Percentiles rank a stretch among this genome's conserved stretches.
Conservation (phyloP, 192 early-diverging fungal species). For the Podila clonocystis region DNA sequence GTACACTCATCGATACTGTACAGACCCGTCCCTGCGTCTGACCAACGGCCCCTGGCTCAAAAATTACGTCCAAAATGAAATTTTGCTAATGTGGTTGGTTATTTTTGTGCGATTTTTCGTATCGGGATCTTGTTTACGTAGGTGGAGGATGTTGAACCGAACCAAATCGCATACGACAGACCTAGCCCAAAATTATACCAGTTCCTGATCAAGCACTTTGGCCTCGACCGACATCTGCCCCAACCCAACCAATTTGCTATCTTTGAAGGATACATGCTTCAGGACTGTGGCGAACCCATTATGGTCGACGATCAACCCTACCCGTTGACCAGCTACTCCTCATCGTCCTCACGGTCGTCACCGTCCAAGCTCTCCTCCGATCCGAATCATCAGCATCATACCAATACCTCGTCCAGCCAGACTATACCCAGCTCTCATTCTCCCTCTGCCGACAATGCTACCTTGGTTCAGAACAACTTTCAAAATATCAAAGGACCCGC, state of each 20-base stretch:
- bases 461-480: background rate
- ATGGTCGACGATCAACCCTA: conserved; percentile 22
- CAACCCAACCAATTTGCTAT: conserved; percentile 53
- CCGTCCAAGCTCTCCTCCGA: background rate
- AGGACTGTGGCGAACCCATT: conserved; percentile 26
- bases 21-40: background rate
- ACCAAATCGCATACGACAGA: conserved; percentile 53
- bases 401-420: background rate
- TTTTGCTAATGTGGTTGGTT: background rate
- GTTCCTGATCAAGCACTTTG: conserved; percentile 51
- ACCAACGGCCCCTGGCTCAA: background rate
- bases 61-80: background rate
- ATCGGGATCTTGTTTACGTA: background rate
- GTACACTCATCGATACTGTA: conserved; percentile 3
- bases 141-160: conserved; percentile 42
- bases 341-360: background rate
- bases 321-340: background rate
- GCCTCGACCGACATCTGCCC: conserved; percentile 34
- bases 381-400: background rate
- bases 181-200: conserved; percentile 46
- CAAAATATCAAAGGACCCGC: background rate
- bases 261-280: conserved; percentile 45
- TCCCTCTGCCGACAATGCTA: conserved; percentile 1
- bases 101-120: background rate
- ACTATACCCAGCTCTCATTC: background rate